phyloP scores from a whole-genome alignment of 768 basidiomycete genomes.

The Boletus tylopilopsis region DNA sequence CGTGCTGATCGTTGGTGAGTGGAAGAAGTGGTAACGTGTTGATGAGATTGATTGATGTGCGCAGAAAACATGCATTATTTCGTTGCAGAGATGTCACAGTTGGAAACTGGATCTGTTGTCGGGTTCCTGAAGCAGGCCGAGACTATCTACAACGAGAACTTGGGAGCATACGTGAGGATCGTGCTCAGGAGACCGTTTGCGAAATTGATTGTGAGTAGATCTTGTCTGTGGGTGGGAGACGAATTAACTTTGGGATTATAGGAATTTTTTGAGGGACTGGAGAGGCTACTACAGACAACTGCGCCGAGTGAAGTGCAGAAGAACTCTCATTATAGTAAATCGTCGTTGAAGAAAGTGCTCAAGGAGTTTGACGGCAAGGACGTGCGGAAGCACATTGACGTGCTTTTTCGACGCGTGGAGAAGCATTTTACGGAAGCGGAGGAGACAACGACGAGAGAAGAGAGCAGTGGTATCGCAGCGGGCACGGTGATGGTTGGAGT shows the following conservation, averaged over 20 bases:
- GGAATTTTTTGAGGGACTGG: conserved; percentile 95
- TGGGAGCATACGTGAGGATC: conserved; percentile 81
- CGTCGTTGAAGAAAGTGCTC: conserved; percentile 75
- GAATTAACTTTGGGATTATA: conserved; percentile 30
- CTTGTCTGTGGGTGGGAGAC: not conserved
- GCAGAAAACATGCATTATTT: conserved; percentile 97
- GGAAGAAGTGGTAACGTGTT: not conserved
- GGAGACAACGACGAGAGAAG: conserved; percentile 57
- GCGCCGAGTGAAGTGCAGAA: conserved; percentile 72
- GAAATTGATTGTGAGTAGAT: conserved; percentile 72
- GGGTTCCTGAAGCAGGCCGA: conserved; percentile 71
- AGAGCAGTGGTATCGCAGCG: conserved; percentile 48
- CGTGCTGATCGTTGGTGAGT: conserved; percentile 88
- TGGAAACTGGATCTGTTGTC: conserved; percentile 61
- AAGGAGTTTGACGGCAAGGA: conserved; percentile 89
- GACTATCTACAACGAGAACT: conserved; percentile 84
- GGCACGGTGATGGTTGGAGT: conserved; percentile 76
- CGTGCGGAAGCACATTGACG: conserved; percentile 82
- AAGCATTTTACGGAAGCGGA: conserved; percentile 91
- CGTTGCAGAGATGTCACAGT: conserved; percentile 71
- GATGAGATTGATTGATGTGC: conserved; percentile 2
- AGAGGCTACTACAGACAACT: conserved; percentile 79
- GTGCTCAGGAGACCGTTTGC: conserved; percentile 83
- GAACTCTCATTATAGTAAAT: conserved; percentile 72
- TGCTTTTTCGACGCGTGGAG: conserved; percentile 85